A percentile compares a stretch with the other conserved stretches of the same genome.
phyloP scores from a whole-genome alignment of 2,329 filamentous ascomycete genomes.

The Akanthomyces muscarius region DNA sequence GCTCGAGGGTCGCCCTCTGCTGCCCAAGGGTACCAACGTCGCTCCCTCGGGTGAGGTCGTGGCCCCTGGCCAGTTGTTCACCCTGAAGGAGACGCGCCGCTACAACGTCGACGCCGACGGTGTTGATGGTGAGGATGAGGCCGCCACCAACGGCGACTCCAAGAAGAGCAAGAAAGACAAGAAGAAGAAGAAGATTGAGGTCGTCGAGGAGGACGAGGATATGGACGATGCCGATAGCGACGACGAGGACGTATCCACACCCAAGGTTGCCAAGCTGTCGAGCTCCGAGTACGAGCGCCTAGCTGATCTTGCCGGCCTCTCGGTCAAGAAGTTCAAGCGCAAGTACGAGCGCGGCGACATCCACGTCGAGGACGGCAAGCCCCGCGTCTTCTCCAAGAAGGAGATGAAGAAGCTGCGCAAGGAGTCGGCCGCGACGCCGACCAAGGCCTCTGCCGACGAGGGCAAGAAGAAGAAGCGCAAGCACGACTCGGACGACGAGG shows the following conservation, averaged over 20 bases:
- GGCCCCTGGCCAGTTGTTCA: conserved; percentile 76
- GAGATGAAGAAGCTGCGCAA: conserved; percentile 70
- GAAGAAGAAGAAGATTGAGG: conserved; percentile 40
- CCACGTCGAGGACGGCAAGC: conserved; percentile 62
- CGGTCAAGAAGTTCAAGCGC: conserved; percentile 71
- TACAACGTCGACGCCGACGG: conserved; percentile 96
- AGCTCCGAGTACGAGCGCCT: conserved; percentile 56
- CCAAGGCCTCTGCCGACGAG: conserved; percentile 33
- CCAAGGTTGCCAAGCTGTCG: conserved; percentile 43
- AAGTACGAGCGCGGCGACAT: conserved; percentile 76
- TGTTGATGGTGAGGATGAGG: conserved; percentile 56
- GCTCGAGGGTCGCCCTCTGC: conserved; percentile 86
- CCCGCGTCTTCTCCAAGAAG: conserved; percentile 69
- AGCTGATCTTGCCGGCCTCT: conserved; percentile 64
- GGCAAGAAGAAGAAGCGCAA: conserved; percentile 67
- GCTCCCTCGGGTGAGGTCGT: conserved; percentile 65
- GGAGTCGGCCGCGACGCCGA: conserved; percentile 44
- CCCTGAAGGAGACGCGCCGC: conserved; percentile 86
- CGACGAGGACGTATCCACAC: conserved; percentile 29
- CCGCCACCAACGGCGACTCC: conserved; percentile 35
- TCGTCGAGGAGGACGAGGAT: conserved; percentile 37
- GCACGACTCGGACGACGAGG: conserved; percentile 62
- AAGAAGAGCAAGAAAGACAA: conserved; percentile 42
- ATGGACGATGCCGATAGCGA: conserved; percentile 30
- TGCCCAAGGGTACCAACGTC: conserved; percentile 70